A percentile compares a stretch with the other conserved stretches of the same genome.
These are phyloP conservation scores for Crithidia brevicula DNA, from an alignment of 208 protist species.

Conservation along the genomic window DNA sequence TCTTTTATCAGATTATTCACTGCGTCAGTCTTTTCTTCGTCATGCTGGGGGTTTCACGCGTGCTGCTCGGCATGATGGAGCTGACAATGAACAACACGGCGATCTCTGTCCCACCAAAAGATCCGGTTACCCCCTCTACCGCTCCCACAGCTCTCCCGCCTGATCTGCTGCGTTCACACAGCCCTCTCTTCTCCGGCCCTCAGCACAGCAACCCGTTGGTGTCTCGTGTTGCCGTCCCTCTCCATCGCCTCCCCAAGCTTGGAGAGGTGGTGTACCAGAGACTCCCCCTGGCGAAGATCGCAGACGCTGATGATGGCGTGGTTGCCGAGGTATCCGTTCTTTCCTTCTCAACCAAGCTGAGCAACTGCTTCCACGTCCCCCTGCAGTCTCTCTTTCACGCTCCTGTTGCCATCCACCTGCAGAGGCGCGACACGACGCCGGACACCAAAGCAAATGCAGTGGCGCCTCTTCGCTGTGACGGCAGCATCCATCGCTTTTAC, in stretches of 20 bases:
- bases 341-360: constrained; percentile 12
- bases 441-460: background rate
- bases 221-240: too few species aligned
- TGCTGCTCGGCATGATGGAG: constrained; percentile 45
- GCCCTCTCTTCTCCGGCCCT: too few species aligned
- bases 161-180: too few species aligned
- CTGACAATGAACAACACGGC: constrained; percentile 9
- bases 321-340: background rate
- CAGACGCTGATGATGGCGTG: background rate
- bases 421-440: background rate
- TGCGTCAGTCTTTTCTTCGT: constrained; percentile 63
- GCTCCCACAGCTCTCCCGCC: background rate
- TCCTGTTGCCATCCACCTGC: constrained; percentile 21
- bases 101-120: background rate
- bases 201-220: too few species aligned
- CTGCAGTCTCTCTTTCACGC: constrained; percentile 54
- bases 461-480: background rate
- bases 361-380: constrained; percentile 60
- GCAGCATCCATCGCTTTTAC: constrained; percentile 50
- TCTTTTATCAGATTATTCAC: constrained; percentile 71
- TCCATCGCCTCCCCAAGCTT: too few species aligned
- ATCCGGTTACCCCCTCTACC: background rate
- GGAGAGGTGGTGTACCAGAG: too few species aligned
- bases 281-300: too few species aligned
- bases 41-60: constrained; percentile 42